A percentile compares a stretch with the other conserved stretches of the same genome.
Conservation (phyloP, 23 red algal species). For the Agarophyton chilense region DNA sequence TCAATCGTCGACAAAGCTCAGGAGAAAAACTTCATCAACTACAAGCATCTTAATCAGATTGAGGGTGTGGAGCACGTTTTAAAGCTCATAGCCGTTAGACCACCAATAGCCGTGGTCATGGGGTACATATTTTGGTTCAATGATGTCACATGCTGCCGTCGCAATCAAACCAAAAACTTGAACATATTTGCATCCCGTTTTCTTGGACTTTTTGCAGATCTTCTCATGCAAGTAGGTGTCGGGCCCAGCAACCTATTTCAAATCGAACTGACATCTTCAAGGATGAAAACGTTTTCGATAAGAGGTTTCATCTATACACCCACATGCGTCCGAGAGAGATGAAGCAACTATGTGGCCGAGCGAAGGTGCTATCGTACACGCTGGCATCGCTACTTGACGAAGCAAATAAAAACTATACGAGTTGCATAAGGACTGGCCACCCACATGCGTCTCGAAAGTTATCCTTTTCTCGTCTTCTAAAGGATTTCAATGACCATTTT, state of each 20-base stretch:
- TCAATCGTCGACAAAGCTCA: slow-evolving; percentile 30
- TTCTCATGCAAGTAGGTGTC: background rate
- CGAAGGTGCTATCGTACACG: too few relatives aligned
- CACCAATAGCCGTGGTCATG: background rate
- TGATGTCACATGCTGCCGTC: background rate
- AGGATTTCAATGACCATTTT: too few relatives aligned
- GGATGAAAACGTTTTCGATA: too few relatives aligned
- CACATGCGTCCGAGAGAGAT: too few relatives aligned
- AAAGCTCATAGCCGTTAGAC: background rate
- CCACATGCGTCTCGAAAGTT: too few relatives aligned
- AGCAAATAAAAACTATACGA: background rate
- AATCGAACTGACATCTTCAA: too few relatives aligned
- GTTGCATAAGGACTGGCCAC: too few relatives aligned
- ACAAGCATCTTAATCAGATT: background rate
- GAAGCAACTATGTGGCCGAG: too few relatives aligned
- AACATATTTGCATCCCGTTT: background rate
- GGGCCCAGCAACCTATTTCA: too few relatives aligned
- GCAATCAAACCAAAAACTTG: background rate
- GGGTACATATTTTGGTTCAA: background rate
- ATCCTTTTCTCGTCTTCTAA: too few relatives aligned
- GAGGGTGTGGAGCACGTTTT: background rate
- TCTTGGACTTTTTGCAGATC: background rate
- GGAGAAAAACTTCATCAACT: background rate
- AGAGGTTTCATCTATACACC: too few relatives aligned
- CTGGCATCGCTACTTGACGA: too few relatives aligned